A percentile compares a stretch with the other conserved stretches of the same genome.
phyloP scores from a whole-genome alignment of 1,139 yeast genomes.

The Suhomyces wounanorum region DNA sequence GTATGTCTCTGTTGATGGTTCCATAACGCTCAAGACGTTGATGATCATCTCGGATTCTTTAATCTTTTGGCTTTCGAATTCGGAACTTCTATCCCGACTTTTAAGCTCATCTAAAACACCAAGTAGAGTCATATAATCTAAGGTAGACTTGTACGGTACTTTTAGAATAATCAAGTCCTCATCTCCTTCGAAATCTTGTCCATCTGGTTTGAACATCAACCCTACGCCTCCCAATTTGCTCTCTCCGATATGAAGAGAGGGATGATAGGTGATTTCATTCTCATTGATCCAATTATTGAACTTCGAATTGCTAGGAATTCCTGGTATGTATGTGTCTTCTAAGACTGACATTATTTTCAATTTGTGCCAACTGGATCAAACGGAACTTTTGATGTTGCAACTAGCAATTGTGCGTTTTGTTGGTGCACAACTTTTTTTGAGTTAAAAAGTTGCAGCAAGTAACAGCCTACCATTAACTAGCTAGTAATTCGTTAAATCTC shows the following conservation, averaged over 20 bases:
- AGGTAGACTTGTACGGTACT: constrained; percentile 22
- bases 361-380: not conserved
- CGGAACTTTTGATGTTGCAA: constrained; percentile 4
- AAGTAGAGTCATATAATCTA: constrained; percentile 34
- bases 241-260: constrained; percentile 21
- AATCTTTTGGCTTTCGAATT: constrained; percentile 1
- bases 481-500: not conserved
- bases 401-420: constrained; percentile 1
- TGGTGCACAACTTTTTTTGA: not conserved
- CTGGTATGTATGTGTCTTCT: constrained; percentile 17
- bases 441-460: not conserved
- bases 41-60: constrained; percentile 23
- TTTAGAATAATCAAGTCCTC: constrained; percentile 16
- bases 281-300: constrained; percentile 17
- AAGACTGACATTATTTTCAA: constrained; percentile 4
- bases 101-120: constrained; percentile 26
- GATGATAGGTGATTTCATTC: constrained; percentile 18
- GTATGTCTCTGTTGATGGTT: constrained; percentile 33
- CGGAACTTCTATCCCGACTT: constrained; percentile 17
- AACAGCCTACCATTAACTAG: not conserved
- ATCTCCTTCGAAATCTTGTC: constrained; percentile 3
- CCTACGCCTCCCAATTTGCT: constrained; percentile 41
- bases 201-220: constrained; percentile 22
- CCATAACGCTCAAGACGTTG: constrained; percentile 23
- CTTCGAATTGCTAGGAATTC: constrained; percentile 13